A percentile compares a stretch with the other conserved stretches of the same genome.
Conservation (phyloP, 805 yeast genomes). For the Zygoascus ofunaensis region DNA sequence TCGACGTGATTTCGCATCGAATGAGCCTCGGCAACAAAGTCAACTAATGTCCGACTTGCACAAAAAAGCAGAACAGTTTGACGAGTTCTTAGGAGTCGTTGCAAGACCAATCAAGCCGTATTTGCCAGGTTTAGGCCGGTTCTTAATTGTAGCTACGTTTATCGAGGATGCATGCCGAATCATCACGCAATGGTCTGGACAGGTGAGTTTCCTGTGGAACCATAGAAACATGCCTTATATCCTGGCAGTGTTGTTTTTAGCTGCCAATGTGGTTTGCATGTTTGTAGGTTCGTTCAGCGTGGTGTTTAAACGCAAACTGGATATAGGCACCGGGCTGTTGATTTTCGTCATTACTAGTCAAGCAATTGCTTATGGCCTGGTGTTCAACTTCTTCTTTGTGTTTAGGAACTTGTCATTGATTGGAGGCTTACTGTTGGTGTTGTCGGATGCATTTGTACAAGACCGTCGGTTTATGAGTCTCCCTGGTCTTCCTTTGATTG, state of each 20-base stretch:
- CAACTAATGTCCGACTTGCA: conserved; percentile 12
- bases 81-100: conserved; percentile 24
- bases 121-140: conserved; percentile 81
- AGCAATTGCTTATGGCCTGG: conserved; percentile 80
- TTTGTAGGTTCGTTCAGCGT: conserved; percentile 60
- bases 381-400: conserved; percentile 71
- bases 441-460: conserved; percentile 76
- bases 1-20: conserved; percentile 1
- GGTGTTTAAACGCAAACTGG: conserved; percentile 57
- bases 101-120: conserved; percentile 32
- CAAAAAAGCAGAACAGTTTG: conserved; percentile 22
- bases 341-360: conserved; percentile 67
- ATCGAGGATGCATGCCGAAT: conserved; percentile 83
- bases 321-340: conserved; percentile 61
- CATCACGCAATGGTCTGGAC: conserved; percentile 82
- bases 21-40: not conserved
- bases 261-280: conserved; percentile 61
- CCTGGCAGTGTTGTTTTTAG: conserved; percentile 64
- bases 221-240: conserved; percentile 72
- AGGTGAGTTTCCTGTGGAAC: conserved; percentile 71
- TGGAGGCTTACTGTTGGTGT: conserved; percentile 84
- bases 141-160: conserved; percentile 87
- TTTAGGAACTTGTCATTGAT: conserved; percentile 81
- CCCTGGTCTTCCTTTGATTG: conserved; percentile 70
- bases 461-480: conserved; percentile 55